A percentile compares a stretch with the other conserved stretches of the same genome.
Conservation (phyloP, 805 yeast genomes). For the Dipodascus albidus region DNA sequence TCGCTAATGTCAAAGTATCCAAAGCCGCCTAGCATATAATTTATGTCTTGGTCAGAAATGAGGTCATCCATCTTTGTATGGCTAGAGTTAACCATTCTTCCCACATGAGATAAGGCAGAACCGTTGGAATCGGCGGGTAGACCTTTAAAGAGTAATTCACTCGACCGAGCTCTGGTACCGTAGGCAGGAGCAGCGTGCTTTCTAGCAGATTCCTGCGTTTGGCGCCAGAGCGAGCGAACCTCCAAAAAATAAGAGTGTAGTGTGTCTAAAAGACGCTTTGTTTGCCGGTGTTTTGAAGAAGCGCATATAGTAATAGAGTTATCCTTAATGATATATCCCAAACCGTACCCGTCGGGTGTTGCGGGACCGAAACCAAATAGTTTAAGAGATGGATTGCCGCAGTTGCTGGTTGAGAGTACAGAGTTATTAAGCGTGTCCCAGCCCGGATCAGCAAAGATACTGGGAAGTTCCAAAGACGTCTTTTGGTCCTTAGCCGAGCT, state of each 20-base stretch:
- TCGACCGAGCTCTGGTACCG: conserved; percentile 14
- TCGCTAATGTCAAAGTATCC: conserved; percentile 74
- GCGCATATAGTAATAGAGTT: conserved; percentile 72
- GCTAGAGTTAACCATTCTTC: conserved; percentile 8
- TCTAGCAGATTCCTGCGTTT: conserved; percentile 4
- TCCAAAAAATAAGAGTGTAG: conserved; percentile 51
- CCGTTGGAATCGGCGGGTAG: neutral
- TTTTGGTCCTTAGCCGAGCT: neutral
- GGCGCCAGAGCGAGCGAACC: conserved; percentile 35
- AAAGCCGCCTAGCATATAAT: conserved; percentile 61
- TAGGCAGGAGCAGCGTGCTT: conserved; percentile 5
- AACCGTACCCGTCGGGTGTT: conserved; percentile 82
- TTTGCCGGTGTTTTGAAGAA: conserved; percentile 82
- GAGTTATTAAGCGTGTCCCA: conserved; percentile 81
- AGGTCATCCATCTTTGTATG: conserved; percentile 7
- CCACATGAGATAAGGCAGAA: conserved; percentile 8
- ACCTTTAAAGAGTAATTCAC: conserved; percentile 9
- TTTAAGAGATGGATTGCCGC: conserved; percentile 84
- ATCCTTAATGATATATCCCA: conserved; percentile 77
- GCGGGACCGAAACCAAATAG: conserved; percentile 91
- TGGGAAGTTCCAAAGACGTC: conserved; percentile 37
- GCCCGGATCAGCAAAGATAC: conserved; percentile 72
- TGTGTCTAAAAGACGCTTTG: conserved; percentile 62
- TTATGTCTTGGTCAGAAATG: conserved; percentile 19
- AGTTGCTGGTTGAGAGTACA: conserved; percentile 74